Conservation (phyloP, 345 rosid genomes). For the Microcos paniculata region DNA sequence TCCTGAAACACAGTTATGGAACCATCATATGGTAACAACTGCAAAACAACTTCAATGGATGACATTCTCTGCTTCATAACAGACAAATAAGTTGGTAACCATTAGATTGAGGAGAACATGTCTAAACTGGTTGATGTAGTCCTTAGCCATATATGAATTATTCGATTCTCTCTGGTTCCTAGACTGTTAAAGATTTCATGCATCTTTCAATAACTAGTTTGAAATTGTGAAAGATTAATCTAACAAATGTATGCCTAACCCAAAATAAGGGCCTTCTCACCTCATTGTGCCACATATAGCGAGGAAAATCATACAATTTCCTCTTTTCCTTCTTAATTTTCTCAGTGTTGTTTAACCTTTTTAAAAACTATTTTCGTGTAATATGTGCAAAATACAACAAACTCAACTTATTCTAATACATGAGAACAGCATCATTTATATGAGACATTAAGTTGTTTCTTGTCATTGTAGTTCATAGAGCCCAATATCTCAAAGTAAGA, state of each 20-base stretch:
- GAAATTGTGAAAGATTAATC: no score
- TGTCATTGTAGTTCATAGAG: not conserved
- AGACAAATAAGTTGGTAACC: not conserved
- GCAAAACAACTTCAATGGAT: not conserved
- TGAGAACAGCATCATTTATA: not conserved
- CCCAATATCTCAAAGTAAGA: not conserved
- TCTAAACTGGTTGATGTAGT: not conserved
- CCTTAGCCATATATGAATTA: not conserved
- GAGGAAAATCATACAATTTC: not conserved
- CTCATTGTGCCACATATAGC: not conserved
- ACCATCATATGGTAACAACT: not conserved
- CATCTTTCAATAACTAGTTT: not conserved
- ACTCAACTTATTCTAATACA: not conserved
- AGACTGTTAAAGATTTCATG: not conserved
- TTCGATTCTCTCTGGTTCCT: not conserved
- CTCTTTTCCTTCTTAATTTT: not conserved
- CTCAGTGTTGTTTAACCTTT: not conserved
- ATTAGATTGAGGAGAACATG: not conserved
- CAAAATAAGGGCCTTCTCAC: not conserved
- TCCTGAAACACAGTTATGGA: not conserved
- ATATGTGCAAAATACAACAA: not conserved
- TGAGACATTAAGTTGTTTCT: not conserved
- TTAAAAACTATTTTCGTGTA: not conserved
- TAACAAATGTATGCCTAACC: not conserved
- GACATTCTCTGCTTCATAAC: not conserved